Evolutionary conservation across 2,329 filamentous ascomycete genomes (phyloP).

Genomic region (Falciphora oryzae): DNA sequence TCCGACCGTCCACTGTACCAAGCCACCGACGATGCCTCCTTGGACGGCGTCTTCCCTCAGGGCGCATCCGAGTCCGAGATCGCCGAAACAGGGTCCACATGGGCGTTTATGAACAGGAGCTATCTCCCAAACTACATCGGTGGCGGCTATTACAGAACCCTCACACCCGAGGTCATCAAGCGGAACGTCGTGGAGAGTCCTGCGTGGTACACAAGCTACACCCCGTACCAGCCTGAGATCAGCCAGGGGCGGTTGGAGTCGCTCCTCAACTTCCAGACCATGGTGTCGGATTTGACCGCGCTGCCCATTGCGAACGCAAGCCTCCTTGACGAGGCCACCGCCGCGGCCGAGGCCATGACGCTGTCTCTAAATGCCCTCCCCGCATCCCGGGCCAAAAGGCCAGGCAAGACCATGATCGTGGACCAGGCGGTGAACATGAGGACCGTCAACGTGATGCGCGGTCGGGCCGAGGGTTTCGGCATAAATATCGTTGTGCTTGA

Average conservation of each 20-base stretch:
- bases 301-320: constrained; percentile 88
- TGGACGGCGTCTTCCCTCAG: constrained; percentile 28
- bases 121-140: constrained; percentile 67
- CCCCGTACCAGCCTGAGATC: constrained; percentile 95
- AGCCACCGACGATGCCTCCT: constrained; percentile 31
- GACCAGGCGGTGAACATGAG: constrained; percentile 79
- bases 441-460: constrained; percentile 76
- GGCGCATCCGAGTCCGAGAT: constrained; percentile 51
- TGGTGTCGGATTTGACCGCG: constrained; percentile 82
- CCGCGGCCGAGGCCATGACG: constrained; percentile 93
- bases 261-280: constrained; percentile 89
- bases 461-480: constrained; percentile 85
- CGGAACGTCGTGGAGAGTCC: constrained; percentile 89
- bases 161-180: constrained; percentile 84
- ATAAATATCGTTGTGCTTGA: constrained; percentile 72
- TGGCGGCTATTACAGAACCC: constrained; percentile 78
- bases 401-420: constrained; percentile 77
- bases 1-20: constrained; percentile 31
- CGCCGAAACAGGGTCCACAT: constrained; percentile 33
- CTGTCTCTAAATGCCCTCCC: constrained; percentile 76
- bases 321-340: constrained; percentile 84
- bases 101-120: constrained; percentile 27
- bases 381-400: constrained; percentile 62
- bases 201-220: constrained; percentile 97
- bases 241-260: constrained; percentile 92